Base-by-base conservation (phyloP, 2,329 filamentous ascomycete species). In the Thelonectria discophora region DNA sequence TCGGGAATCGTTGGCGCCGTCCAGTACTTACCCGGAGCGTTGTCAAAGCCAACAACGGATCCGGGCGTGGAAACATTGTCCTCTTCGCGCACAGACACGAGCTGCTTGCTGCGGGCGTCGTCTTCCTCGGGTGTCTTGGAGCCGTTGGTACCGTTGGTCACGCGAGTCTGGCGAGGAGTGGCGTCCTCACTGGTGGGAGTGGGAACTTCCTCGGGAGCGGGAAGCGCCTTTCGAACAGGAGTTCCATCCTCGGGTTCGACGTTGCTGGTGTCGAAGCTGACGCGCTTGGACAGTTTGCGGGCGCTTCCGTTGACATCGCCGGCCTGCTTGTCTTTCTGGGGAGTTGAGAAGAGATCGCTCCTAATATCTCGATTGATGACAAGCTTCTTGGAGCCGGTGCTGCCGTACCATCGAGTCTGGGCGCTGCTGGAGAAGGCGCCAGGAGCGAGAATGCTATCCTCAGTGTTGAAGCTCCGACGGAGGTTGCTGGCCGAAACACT, bases 351-450 rank as follows among this genome's bases (percentile, higher is more conserved):
- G 15, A 89, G 81, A 70, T 92, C 90, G 60, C 86, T 93, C 55
- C 92, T 87, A 74, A 99, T 84, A 67, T 90, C 90, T 65, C 93
- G 90, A 78, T 97, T 96, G 75, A 99, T 97, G 55, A 94, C 90
- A 58, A 99, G 85, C 76, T 93, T 94, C 81, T 97, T 97, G 69
- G 97, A 87, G 46, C 87, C 86, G 50, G 84, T 85, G 73, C 83
- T 88, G n/a, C 87, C 85, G 53, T 89, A 90, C 68, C 87, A 85
- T 60, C 89, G 86, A 37, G 85, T 83, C 59, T 82, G 84, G 17
- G 85, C 80, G 72, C 86, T 90, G 24, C 90, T 83, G 2, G 92
- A 91, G 75, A 97, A 94, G 2, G 93, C 93, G 39, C 92, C 92
- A 0, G 94, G 93, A 2, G 91, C 87, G 27, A 97, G 82, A 58